Evolutionary conservation across 73 alveolate species (phyloP).

Genomic region (Diophrys sp.): DNA sequence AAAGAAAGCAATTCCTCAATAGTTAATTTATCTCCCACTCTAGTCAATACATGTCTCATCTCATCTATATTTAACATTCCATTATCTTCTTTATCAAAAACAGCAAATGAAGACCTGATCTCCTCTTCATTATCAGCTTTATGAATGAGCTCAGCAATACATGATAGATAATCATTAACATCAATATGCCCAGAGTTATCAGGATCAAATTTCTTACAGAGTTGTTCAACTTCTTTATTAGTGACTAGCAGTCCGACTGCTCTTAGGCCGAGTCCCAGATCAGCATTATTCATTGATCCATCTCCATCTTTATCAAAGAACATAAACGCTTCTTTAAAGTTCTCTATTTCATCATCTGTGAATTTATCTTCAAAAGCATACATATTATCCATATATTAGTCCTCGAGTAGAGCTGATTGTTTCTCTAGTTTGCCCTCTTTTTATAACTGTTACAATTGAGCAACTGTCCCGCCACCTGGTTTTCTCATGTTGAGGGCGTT

Average conservation of each 20-base stretch:
- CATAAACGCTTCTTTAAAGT: slow-evolving; percentile 51
- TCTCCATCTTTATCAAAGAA: slow-evolving; percentile 65
- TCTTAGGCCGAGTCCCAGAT: slow-evolving; percentile 50
- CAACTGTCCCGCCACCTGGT: slow-evolving; percentile 41
- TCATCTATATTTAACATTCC: slow-evolving; percentile 42
- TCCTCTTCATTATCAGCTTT: slow-evolving; percentile 43
- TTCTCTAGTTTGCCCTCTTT: slow-evolving; percentile 17
- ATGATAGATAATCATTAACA: slow-evolving; percentile 36
- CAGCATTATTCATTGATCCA: slow-evolving; percentile 39
- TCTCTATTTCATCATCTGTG: slow-evolving; percentile 49
- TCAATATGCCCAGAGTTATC: slow-evolving; percentile 35
- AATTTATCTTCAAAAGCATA: slow-evolving; percentile 39
- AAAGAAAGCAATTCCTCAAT: slow-evolving; percentile 41
- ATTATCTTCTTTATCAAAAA: slow-evolving; percentile 49
- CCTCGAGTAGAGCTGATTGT: slow-evolving; percentile 4
- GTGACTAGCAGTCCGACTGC: slow-evolving; percentile 52
- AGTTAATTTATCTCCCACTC: slow-evolving; percentile 45
- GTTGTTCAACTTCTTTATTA: slow-evolving; percentile 29
- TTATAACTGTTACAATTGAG: slow-evolving; percentile 26
- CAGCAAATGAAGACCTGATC: slow-evolving; percentile 36
- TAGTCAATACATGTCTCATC: slow-evolving; percentile 50
- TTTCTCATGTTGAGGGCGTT: slow-evolving; percentile 44
- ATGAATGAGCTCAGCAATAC: slow-evolving; percentile 47
- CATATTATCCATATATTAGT: neutral
- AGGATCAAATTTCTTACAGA: slow-evolving; percentile 49